Evolutionary conservation across 331 rosid species (phyloP).

Genomic region (Malus hybrid): DNA sequence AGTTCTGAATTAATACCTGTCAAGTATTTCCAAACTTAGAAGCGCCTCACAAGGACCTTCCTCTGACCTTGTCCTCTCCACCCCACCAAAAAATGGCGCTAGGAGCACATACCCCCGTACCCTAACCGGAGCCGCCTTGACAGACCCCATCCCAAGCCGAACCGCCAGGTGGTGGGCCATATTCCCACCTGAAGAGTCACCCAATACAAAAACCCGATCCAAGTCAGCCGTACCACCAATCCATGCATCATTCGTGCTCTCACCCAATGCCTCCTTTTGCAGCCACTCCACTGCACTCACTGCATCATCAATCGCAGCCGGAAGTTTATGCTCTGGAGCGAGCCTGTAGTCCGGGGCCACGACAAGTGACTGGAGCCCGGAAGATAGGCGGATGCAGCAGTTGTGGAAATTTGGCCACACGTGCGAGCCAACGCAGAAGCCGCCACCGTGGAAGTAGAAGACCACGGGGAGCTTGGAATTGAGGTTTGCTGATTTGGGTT

Average conservation of each 20-base stretch:
- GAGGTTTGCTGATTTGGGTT: constrained; percentile 20
- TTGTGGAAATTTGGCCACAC: constrained; percentile 70
- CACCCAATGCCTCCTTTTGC: constrained; percentile 26
- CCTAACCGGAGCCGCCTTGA: constrained; percentile 28
- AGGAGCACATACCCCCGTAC: constrained; percentile 53
- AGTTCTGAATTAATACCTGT: constrained; percentile 38
- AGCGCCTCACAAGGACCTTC: constrained; percentile 50
- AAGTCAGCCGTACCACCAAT: constrained; percentile 38
- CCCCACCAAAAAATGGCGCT: constrained; percentile 95
- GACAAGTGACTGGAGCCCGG: constrained; percentile 36
- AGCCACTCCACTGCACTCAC: constrained; percentile 63
- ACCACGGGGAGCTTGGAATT: constrained; percentile 29
- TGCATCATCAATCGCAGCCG: constrained; percentile 69
- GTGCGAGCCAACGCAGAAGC: constrained; percentile 78
- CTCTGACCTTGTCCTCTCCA: constrained; percentile 67
- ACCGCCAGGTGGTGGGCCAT: constrained; percentile 85
- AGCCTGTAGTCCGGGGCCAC: constrained; percentile 66
- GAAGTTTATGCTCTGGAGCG: constrained; percentile 68
- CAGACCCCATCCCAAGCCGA: constrained; percentile 24
- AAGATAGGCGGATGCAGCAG: constrained; percentile 55
- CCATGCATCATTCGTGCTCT: constrained; percentile 42
- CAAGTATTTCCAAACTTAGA: constrained; percentile 58
- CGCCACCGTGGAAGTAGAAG: constrained; percentile 68
- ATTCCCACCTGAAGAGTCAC: constrained; percentile 91
- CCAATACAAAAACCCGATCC: constrained; percentile 51